These are phyloP conservation scores for Murraya koenigii DNA, from an alignment of 345 rosid genomes.

Conservation along the genomic window DNA sequence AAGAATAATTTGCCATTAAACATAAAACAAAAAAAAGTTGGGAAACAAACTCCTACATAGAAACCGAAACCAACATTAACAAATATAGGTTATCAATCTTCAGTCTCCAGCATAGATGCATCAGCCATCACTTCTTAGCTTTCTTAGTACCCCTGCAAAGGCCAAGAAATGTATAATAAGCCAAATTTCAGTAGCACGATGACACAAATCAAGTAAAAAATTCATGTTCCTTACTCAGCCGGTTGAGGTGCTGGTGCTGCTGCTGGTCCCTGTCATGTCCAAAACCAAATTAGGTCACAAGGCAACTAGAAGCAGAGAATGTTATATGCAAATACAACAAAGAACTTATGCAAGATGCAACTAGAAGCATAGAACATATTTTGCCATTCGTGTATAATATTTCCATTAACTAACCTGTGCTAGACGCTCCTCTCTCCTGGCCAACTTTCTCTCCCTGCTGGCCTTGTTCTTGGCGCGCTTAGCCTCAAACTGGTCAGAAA, in stretches of 20 bases:
- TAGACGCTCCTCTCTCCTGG: slow-evolving; percentile 67
- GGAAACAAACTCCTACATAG: slow-evolving; percentile 20
- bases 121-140: slow-evolving; percentile 34
- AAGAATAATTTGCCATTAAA: slow-evolving; percentile 12
- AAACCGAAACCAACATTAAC: slow-evolving; percentile 24
- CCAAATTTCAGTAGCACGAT: neutral
- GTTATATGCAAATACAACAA: neutral
- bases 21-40: slow-evolving; percentile 10
- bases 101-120: neutral
- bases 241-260: slow-evolving; percentile 31
- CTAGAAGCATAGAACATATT: too few species aligned
- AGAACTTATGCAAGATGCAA: neutral
- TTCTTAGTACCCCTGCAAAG: slow-evolving; percentile 37
- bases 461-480: slow-evolving; percentile 79
- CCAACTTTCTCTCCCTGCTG: slow-evolving; percentile 68
- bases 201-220: neutral
- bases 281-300: neutral
- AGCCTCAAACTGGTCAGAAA: slow-evolving; percentile 71
- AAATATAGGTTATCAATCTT: neutral
- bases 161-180: neutral
- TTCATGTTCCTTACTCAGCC: slow-evolving; percentile 31
- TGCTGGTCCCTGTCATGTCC: slow-evolving; percentile 34
- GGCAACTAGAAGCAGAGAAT: neutral
- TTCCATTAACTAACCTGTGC: slow-evolving; percentile 42
- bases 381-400: too few species aligned